Evolutionary conservation across 1,284 basidiomycete species (phyloP), one percentile per base, ranked within the genome.

Genomic region (Ustilago trichophora): DNA sequence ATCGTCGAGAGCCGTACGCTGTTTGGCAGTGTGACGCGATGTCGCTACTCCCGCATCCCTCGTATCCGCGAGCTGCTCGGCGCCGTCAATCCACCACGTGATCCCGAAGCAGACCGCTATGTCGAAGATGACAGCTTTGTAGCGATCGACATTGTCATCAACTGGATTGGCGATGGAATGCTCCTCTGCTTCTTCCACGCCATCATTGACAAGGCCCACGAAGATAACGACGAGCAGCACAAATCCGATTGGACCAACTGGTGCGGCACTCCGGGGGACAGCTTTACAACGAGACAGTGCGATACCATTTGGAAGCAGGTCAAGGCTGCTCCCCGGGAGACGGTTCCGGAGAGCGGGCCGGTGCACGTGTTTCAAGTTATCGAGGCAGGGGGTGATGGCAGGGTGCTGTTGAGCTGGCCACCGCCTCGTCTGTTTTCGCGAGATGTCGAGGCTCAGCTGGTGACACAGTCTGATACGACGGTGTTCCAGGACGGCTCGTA

Each of bases 121-220:
- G 85, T 87, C 10, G 82, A 90, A 36, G 90, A 95, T 83, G 84
- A 85, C 36, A 85, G 92, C 77, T 97, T 92, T 81, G 88, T 94
- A 84, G 88, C 90, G 3, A 87, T 93, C 65, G 92, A 97, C 82
- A 87, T 98, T 72, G 92, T 95, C 72, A 89, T 96, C 78, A 97
- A 94, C 83, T 93, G 91, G 89, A 92, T 92, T 45, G 92, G 91
- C 22, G 89, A 94, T 51, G 91, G 90, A 32, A 86, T 98, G 74
- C 89, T 95, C 34, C 85, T 98, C 13, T 94, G 92, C 78, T 98
- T 98, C 85, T 90, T 97, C 69, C 94, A 98, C 77, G 91, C 93
- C 25, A 88, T 90, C 53, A 87, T 87, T 50, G 85, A 86, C 75
- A 83, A 83, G 57, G 82, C 84, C 36, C 87, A 89, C n/a, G 83